Evolutionary conservation across 352 stramenopile genomes (phyloP).

Genomic region (Pythium scleroteichum): DNA sequence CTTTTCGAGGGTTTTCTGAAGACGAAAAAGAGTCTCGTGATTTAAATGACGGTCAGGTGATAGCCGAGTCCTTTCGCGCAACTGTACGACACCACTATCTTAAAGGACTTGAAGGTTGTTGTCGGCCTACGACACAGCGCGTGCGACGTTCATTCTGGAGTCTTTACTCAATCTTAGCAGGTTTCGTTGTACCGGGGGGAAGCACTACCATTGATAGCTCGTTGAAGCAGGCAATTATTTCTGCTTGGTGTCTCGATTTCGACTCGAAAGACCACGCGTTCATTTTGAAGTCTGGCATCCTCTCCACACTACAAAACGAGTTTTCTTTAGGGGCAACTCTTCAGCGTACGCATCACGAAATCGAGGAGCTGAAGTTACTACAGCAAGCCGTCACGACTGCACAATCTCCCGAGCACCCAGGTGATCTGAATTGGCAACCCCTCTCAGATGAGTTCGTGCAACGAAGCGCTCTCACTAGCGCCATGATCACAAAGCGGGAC

Average conservation of each 20-base stretch:
- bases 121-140: constrained; percentile 49
- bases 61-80: constrained; percentile 81
- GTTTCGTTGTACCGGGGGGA: constrained; percentile 41
- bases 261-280: constrained; percentile 82
- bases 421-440: constrained; percentile 74
- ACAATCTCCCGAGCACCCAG: constrained; percentile 21
- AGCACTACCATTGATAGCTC: constrained; percentile 43
- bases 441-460: constrained; percentile 82
- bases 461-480: constrained; percentile 61
- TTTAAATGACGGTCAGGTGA: constrained; percentile 69
- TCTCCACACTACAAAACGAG: constrained; percentile 68
- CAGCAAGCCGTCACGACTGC: constrained; percentile 3
- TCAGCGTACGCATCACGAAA: constrained; percentile 24
- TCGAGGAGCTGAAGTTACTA: constrained; percentile 20
- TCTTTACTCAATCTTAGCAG: constrained; percentile 70
- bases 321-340: constrained; percentile 73
- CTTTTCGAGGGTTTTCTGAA: constrained; percentile 83
- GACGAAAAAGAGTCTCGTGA: constrained; percentile 83
- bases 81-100: constrained; percentile 87
- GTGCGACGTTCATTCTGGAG: constrained; percentile 74
- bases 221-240: constrained; percentile 80
- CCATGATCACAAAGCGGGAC: constrained; percentile 80
- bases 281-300: constrained; percentile 75
- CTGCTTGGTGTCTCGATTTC: constrained; percentile 83
- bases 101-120: constrained; percentile 85